Evolutionary conservation across 192 early-diverging fungal genomes (phyloP), one percentile per base, ranked within the genome.

Genomic region (Coemansia asiatica): DNA sequence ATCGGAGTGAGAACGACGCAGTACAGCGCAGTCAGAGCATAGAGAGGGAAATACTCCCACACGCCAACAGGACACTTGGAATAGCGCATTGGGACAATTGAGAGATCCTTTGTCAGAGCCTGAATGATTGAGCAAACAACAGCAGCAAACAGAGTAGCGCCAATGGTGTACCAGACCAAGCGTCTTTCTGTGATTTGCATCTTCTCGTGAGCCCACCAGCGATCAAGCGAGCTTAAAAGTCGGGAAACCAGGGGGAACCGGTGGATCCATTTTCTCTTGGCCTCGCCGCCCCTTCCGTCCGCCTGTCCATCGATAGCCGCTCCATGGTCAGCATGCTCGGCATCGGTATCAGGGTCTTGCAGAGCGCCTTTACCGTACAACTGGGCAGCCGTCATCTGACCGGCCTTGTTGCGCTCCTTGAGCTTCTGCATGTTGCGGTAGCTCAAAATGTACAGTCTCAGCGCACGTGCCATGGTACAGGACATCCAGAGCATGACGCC

Each of bases 401-500:
- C 79, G 1, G 72, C 74, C 28, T 61, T 67, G 61, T 81, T 81
- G 50, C 80, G 80, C 40, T 77, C 80, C 54, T 77, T 77, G 21
- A 83, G 71, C 31, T 78, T 78, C 46, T 78, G 69, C 67, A 79
- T 64, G 61, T 78, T 83, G 60, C 72, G 68, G 64, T 70, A 75
- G 64, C 75, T 78, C 48, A 83, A 50, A 10, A 79, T 72, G 31
- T 83, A 83, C 13, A 83, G 81, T 23, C 81, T 72, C 61, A 83
- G 40, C 2, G 81, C 81, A 15, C 81, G 72, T 12, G 81, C 81
- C 70, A 79, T 71, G 0, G 75, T 75, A 53, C 81, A 83, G 21
- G 69, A 67, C 63, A 75, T 73, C 81, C 81, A 83, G 59, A 83
- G 67, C 72, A 78, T 83, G 40, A 83, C 76, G 31, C 81, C 81